phyloP scores from a whole-genome alignment of 805 yeast genomes.

The Candida ipomoeae region DNA sequence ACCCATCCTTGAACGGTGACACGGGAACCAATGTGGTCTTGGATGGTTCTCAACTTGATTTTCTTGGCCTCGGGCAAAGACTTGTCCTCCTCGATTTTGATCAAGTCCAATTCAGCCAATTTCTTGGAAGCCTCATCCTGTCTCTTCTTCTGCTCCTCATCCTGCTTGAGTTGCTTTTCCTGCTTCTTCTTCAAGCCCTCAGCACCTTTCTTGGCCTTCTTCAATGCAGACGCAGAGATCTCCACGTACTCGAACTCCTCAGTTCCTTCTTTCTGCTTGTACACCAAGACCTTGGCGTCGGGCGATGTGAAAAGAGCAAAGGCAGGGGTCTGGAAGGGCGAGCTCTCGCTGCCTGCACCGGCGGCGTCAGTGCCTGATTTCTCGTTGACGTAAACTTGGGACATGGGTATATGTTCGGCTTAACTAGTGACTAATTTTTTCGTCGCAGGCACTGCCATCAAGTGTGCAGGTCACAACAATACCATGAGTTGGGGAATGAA shows the following conservation, averaged over 20 bases:
- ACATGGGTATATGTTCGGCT: slow-evolving; percentile 19
- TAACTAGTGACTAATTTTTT: background rate
- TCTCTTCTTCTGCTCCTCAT: slow-evolving; percentile 57
- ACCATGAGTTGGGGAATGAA: no score
- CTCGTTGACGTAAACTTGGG: slow-evolving; percentile 68
- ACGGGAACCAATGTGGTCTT: slow-evolving; percentile 59
- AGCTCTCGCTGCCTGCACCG: slow-evolving; percentile 56
- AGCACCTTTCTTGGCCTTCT: slow-evolving; percentile 94
- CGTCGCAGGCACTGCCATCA: background rate
- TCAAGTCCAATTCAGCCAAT: slow-evolving; percentile 70
- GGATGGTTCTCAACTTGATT: slow-evolving; percentile 59
- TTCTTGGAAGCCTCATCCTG: slow-evolving; percentile 62
- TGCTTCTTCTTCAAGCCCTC: slow-evolving; percentile 83
- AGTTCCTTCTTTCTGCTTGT: slow-evolving; percentile 54
- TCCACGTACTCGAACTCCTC: slow-evolving; percentile 58
- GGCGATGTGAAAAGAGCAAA: slow-evolving; percentile 61
- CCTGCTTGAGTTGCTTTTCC: slow-evolving; percentile 59
- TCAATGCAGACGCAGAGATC: slow-evolving; percentile 85
- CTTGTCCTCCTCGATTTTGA: slow-evolving; percentile 67
- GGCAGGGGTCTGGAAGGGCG: slow-evolving; percentile 81
- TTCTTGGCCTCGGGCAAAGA: slow-evolving; percentile 66
- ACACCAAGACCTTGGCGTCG: slow-evolving; percentile 55
- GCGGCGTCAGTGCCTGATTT: slow-evolving; percentile 60
- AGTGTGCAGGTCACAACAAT: background rate
- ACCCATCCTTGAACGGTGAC: slow-evolving; percentile 90